A percentile compares a stretch with the other conserved stretches of the same genome.
Conservation (phyloP, 169 alveolate genomes). For the Plasmodium gaboni region DNA sequence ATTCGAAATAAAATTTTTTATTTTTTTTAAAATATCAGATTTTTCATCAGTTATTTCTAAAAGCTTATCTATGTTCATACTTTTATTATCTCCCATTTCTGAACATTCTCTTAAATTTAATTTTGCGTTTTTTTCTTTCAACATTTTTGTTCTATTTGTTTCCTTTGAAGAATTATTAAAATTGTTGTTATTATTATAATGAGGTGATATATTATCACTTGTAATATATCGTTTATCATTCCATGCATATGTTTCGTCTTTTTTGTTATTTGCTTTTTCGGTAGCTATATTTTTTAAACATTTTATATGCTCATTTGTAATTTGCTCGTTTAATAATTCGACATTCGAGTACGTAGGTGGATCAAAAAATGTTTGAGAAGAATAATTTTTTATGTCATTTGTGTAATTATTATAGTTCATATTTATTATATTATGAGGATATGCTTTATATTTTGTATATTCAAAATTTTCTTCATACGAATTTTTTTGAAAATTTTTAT, state of each 20-base stretch:
- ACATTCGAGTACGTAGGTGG: conserved; percentile 1
- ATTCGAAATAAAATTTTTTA: conserved; percentile 52
- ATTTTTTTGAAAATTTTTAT: not conserved
- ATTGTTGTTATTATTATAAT: conserved; percentile 4
- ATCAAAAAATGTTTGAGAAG: not conserved
- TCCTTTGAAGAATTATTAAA: not conserved
- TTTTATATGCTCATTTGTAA: conserved; percentile 2
- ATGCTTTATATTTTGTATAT: not conserved
- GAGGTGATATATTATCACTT: not conserved
- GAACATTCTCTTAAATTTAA: conserved; percentile 43
- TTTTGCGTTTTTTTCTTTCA: conserved; percentile 60
- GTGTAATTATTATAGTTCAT: conserved; percentile 3
- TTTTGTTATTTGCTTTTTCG: conserved; percentile 9
- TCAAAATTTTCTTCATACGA: conserved; percentile 30
- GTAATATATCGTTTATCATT: not conserved
- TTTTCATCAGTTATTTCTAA: conserved; percentile 27
- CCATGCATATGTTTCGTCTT: conserved; percentile 16
- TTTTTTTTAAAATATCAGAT: conserved; percentile 53
- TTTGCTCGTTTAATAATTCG: conserved; percentile 14
- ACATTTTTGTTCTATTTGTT: conserved; percentile 2
- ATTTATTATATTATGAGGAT: not conserved
- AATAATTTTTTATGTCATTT: conserved; percentile 13
- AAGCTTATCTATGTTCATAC: conserved; percentile 24
- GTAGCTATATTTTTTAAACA: conserved; percentile 3
- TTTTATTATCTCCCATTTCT: conserved; percentile 2